phyloP scores from a whole-genome alignment of 1,284 basidiomycete species.

The Cryptococcus sp. region DNA sequence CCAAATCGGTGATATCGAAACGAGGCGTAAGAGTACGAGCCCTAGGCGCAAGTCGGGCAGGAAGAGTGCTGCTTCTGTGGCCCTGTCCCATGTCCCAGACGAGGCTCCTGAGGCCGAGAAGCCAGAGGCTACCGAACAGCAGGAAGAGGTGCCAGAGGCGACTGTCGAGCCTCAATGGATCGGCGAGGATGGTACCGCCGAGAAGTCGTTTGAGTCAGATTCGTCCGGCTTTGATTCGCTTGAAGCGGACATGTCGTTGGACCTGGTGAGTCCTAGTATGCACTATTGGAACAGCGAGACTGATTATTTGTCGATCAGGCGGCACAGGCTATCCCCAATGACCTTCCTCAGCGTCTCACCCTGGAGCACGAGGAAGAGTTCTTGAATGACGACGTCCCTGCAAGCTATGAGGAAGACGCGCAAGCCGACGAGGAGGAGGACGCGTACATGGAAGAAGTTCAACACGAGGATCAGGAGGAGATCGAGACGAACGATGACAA shows the following conservation, averaged over 20 bases:
- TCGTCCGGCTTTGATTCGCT: slow-evolving; percentile 35
- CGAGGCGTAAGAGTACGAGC: slow-evolving; percentile 36
- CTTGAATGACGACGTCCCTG: slow-evolving; percentile 6
- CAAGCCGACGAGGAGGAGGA: slow-evolving; percentile 19
- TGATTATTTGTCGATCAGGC: neutral
- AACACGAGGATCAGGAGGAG: slow-evolving; percentile 4
- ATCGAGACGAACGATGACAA: slow-evolving; percentile 5
- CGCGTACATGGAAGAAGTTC: neutral
- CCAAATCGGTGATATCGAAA: slow-evolving; percentile 32
- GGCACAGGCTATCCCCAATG: no score
- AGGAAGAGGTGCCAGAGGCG: slow-evolving; percentile 12
- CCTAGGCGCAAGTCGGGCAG: slow-evolving; percentile 18
- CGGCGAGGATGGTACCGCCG: slow-evolving; percentile 32
- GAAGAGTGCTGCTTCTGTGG: slow-evolving; percentile 25
- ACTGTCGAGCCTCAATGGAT: slow-evolving; percentile 28
- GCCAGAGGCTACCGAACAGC: slow-evolving; percentile 8
- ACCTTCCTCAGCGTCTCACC: neutral
- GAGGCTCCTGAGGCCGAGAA: slow-evolving; percentile 16
- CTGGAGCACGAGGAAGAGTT: slow-evolving; percentile 3
- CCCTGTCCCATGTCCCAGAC: neutral
- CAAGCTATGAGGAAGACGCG: slow-evolving; percentile 11
- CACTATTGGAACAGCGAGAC: neutral
- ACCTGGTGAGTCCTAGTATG: slow-evolving; percentile 28
- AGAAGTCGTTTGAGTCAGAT: slow-evolving; percentile 35
- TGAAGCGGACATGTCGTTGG: slow-evolving; percentile 41